phyloP scores from a whole-genome alignment of 805 yeast genomes.

The Candida coleopterorum region DNA sequence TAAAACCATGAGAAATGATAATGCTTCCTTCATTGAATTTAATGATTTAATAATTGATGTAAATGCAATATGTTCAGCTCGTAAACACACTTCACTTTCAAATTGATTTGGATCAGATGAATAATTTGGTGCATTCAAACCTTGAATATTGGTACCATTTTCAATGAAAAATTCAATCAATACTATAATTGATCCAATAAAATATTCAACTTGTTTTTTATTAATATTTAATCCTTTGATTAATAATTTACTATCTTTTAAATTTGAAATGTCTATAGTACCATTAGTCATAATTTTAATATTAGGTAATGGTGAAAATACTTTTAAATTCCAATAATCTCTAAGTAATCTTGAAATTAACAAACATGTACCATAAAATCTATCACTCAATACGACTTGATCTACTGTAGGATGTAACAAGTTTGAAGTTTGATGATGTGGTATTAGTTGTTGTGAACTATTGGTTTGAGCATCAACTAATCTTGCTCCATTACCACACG shows the following conservation, averaged over 20 bases:
- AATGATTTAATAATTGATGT: constrained; percentile 71
- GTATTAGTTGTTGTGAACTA: constrained; percentile 6
- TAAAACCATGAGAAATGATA: constrained; percentile 79
- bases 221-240: constrained; percentile 42
- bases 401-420: constrained; percentile 44
- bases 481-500: constrained; percentile 51
- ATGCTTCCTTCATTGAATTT: constrained; percentile 78
- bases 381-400: constrained; percentile 83
- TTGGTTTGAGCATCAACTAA: constrained; percentile 19
- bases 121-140: constrained; percentile 54
- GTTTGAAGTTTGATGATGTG: constrained; percentile 10
- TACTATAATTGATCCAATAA: constrained; percentile 65
- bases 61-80: constrained; percentile 89
- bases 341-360: constrained; percentile 75
- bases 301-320: constrained; percentile 49
- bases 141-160: constrained; percentile 58
- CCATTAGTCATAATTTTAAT: constrained; percentile 36
- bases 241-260: constrained; percentile 40
- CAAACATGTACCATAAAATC: constrained; percentile 84
- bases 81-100: constrained; percentile 64
- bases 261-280: constrained; percentile 31
- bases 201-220: constrained; percentile 57
- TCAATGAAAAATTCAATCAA: constrained; percentile 65
- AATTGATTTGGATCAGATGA: constrained; percentile 45
- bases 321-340: constrained; percentile 70